Conservation (phyloP, 169 alveolate genomes). For the Plasmodium chabaudi region DNA sequence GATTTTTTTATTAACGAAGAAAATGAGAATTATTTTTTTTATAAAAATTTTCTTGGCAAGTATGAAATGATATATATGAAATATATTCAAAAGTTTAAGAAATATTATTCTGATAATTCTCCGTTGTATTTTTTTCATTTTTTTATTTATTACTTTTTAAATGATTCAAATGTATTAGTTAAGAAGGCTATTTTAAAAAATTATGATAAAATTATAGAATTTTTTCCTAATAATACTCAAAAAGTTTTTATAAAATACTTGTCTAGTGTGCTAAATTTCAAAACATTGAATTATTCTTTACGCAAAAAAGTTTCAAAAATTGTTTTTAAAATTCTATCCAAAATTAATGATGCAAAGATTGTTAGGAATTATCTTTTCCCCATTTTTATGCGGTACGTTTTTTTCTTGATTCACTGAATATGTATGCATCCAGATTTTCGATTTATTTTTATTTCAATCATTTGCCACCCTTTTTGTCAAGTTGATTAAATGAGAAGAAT, state of each 20-base stretch:
- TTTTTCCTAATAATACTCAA: conserved; percentile 30
- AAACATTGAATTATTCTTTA: conserved; percentile 59
- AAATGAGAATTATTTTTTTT: conserved; percentile 67
- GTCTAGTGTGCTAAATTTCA: conserved; percentile 27
- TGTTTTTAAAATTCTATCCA: conserved; percentile 18
- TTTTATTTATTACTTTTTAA: conserved; percentile 58
- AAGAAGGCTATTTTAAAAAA: conserved; percentile 67
- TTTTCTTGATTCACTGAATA: neutral
- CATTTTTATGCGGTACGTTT: conserved; percentile 34
- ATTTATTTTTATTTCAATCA: neutral
- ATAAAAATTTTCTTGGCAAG: conserved; percentile 43
- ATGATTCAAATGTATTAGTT: conserved; percentile 69
- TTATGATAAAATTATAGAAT: conserved; percentile 34
- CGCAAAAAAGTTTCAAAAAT: conserved; percentile 55
- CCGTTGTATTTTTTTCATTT: conserved; percentile 57
- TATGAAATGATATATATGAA: conserved; percentile 50
- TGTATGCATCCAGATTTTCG: neutral
- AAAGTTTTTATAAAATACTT: conserved; percentile 30
- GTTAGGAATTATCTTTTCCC: conserved; percentile 45
- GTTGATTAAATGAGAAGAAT: neutral
- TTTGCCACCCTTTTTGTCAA: neutral
- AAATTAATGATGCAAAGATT: conserved; percentile 8
- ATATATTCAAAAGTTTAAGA: conserved; percentile 47
- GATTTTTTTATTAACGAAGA: conserved; percentile 69
- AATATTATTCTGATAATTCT: conserved; percentile 49